Base-by-base conservation (phyloP, 23 red algal genomes). In the Gracilaria gracilis region DNA sequence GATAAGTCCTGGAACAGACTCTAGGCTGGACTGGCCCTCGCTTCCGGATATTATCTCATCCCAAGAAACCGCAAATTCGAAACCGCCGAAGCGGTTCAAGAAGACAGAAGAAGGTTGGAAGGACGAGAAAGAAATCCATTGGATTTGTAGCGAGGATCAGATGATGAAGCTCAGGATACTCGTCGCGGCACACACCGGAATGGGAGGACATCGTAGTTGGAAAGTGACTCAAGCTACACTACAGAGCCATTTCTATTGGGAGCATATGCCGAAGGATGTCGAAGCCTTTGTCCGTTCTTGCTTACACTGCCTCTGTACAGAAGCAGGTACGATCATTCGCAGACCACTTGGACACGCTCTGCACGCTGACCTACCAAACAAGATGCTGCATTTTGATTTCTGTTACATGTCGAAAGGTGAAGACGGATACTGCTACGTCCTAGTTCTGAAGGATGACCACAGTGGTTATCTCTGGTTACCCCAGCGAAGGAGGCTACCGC, bases 381-480 rank as follows among this genome's bases (percentile, higher is more conserved):
- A 75, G 35, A 32, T 87, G 13, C 24, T 87, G 20, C 61, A 87
- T 64, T 87, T 87, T 0, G 59, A 87, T 58, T 87, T 62, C 35
- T 49, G 37, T 61, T 87, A 73, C 2, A 61, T 72, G 23, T 61
- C 38, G 5, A 46, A 87, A 16, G 34, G 83, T 19, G 53, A 87
- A 33, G 35, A 75, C 44, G 46, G 70, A 16, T 24, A 73, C 25
- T 35, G 38, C 25, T 75, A 87, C 19, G 59, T 55, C 0, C 40
- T 87, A 0, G 35, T 75, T 16, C 2, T 87, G 29, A 74, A 87
- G n/a, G 83, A 87, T 16, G 65, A 87, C 17, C 53, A 70, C 23
- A 69, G 61, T 34, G 61, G 62, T 13, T 87, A 75, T 28, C 7
- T 17, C 14, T 74, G 65, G 83, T 77, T 7, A 47, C 35, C 5